Evolutionary conservation across 352 stramenopile genomes (phyloP).

Genomic region (Pythium folliculosum): DNA sequence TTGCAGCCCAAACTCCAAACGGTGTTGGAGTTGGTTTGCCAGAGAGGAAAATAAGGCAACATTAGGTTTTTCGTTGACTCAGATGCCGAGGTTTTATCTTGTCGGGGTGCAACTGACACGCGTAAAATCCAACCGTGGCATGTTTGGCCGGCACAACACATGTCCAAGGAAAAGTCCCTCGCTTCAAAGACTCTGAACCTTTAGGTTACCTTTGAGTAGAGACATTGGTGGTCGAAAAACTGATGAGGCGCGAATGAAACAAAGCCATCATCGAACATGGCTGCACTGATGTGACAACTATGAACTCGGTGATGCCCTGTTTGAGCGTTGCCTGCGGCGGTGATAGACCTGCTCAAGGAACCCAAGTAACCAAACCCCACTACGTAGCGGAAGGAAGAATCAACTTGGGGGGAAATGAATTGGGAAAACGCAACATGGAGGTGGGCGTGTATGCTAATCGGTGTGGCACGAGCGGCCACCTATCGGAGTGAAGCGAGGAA

Average conservation of each 20-base stretch:
- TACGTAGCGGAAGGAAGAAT: no score
- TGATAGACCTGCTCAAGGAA: no score
- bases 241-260: conserved; percentile 1
- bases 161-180: not conserved
- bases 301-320: no score
- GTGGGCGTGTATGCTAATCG: conserved; percentile 5
- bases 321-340: no score
- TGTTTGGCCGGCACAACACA: not conserved
- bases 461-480: not conserved
- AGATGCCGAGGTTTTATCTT: conserved; percentile 25
- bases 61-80: conserved; percentile 28
- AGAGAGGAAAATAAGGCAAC: conserved; percentile 32
- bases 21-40: not conserved
- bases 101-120: conserved; percentile 11
- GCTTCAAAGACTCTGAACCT: not conserved
- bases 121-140: conserved; percentile 4
- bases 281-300: not conserved
- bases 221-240: conserved; percentile 4
- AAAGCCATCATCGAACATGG: conserved; percentile 1
- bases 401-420: not conserved
- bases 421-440: conserved; percentile 1
- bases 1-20: not conserved
- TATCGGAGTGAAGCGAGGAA: not conserved
- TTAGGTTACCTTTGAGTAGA: not conserved
- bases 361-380: no score